A percentile compares a stretch with the other conserved stretches of the same genome.
Evolutionary conservation across 176 grass and related monocot genomes (phyloP).

Genomic region (Poa annua): DNA sequence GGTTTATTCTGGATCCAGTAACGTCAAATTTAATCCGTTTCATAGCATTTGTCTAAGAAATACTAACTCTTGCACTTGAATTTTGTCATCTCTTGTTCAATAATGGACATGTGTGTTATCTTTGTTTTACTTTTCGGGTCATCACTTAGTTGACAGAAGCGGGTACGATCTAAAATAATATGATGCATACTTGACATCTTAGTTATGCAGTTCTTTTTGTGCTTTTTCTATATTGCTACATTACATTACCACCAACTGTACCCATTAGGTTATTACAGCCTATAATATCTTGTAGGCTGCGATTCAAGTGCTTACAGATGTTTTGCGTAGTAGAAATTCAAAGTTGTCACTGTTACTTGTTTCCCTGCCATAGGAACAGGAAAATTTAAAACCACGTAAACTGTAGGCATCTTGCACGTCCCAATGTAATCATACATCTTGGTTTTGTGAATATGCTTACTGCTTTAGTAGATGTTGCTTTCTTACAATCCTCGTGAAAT

Average conservation of each 20-base stretch:
- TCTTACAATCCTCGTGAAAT: conserved; percentile 8
- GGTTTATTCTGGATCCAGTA: conserved; percentile 1
- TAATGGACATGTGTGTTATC: neutral
- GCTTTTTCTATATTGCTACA: conserved; percentile 10
- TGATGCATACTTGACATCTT: conserved; percentile 14
- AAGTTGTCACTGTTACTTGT: neutral
- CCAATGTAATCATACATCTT: conserved; percentile 4
- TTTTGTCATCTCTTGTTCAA: conserved; percentile 21
- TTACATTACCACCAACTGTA: neutral
- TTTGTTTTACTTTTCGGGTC: neutral
- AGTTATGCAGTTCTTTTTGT: conserved; percentile 15
- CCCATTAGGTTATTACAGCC: conserved; percentile 3
- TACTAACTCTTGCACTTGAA: neutral
- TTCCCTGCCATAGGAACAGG: neutral
- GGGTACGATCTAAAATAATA: neutral
- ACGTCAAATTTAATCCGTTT: neutral
- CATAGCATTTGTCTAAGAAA: neutral
- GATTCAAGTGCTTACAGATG: conserved; percentile 4
- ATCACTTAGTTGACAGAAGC: conserved; percentile 4
- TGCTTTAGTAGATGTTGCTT: neutral
- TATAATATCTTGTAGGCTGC: neutral
- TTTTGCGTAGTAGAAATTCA: neutral
- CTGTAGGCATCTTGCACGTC: neutral
- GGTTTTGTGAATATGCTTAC: conserved; percentile 29
- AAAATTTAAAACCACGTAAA: neutral